Base-by-base conservation (phyloP, 352 stramenopile species). In the Globisporangium camurandrum region DNA sequence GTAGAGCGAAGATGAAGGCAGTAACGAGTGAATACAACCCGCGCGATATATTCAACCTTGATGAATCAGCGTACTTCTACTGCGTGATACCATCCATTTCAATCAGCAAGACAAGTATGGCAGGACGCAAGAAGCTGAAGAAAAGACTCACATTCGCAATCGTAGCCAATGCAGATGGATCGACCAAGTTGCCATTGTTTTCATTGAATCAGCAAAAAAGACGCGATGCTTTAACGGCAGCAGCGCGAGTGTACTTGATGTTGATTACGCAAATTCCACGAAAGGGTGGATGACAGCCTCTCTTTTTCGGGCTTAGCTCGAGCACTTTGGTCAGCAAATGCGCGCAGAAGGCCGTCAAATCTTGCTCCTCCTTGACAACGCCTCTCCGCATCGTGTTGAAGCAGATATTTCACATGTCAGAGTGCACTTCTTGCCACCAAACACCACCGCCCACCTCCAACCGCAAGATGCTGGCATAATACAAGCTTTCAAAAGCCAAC, bases 11-110 rank as follows among this genome's bases (percentile, higher is more conserved):
- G 33, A 10, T 54, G 20, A 20, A 54, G 27, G 14, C 9, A 11
- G 38, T 41, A 14, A 31, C 28, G 30, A 50, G 45, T 12, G 10
- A 46, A 34, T 57, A 42, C 27, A 26, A n/a, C 27, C 7, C 31
- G 38, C 37, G 38, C 20, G 27, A 51, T 42, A 49, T 57, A 6
- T 57, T 43, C 27, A 37, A 57, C 46, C 41, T 51, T 17, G 40
- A 57, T 14, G 40, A 46, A 26, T 46, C 24, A 4, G 47, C 37
- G 0, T 54, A 39, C n/a, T 46, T 41, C 24, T 54, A 39, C 2
- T 54, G 36, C 26, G 39, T 43, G 47, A 19, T 24, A 10, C 26
- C 47, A 17, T 19, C 10, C n/a, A 46, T 28, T 6, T 24, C 37
- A 10, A 50, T 50, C 44, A 31, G 27, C 19, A 41, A 50, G 28